Conservation (phyloP, 2,329 filamentous ascomycete genomes). For the Hypoxylon sp. region DNA sequence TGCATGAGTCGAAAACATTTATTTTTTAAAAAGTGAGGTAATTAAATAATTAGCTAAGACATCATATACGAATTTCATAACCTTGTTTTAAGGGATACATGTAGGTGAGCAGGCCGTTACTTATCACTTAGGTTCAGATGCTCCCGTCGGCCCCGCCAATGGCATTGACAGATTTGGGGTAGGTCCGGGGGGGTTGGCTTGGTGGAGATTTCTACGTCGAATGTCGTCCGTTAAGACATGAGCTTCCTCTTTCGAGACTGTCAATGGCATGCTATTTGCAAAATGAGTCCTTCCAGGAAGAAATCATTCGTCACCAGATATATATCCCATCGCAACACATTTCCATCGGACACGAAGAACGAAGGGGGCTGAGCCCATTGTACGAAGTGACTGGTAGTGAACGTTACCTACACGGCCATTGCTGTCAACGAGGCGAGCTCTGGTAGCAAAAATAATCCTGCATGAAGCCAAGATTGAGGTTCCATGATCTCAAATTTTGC, state of each 20-base stretch:
- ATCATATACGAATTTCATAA: not conserved
- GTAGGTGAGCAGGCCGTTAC: not conserved
- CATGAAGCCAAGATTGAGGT: conserved; percentile 8
- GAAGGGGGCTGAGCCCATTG: not conserved
- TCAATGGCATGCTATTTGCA: conserved; percentile 4
- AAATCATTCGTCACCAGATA: conserved; percentile 13
- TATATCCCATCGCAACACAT: conserved; percentile 1
- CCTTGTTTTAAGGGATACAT: not conserved
- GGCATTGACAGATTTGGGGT: not conserved
- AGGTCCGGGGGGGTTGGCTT: conserved; percentile 12
- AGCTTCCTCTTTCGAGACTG: conserved; percentile 35
- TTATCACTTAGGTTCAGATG: conserved; percentile 12
- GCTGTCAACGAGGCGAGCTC: not conserved
- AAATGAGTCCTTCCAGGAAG: conserved; percentile 2
- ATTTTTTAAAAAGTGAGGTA: not conserved
- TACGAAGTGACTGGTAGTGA: not conserved
- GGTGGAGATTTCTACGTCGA: conserved; percentile 6
- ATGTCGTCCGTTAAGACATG: not conserved
- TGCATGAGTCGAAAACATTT: not conserved
- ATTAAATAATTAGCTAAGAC: not conserved
- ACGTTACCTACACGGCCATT: not conserved
- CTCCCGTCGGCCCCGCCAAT: conserved; percentile 11
- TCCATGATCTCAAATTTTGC: conserved; percentile 14
- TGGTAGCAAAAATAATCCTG: not conserved
- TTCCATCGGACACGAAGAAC: conserved; percentile 6